Base-by-base conservation (phyloP, 306 rosid genomes). In the Trifolium fragiferum region DNA sequence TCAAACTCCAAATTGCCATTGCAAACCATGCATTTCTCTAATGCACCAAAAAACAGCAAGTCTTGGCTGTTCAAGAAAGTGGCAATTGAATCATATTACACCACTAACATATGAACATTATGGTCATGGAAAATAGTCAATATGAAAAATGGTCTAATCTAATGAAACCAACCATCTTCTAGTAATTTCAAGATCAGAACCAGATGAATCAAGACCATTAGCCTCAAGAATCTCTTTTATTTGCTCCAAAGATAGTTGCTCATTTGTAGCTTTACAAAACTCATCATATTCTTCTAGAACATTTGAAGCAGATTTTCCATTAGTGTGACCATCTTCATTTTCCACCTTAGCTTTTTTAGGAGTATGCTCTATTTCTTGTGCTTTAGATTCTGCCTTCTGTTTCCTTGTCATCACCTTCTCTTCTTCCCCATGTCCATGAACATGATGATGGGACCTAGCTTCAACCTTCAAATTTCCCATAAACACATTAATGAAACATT, bases 391-490 rank as follows among this genome's bases (percentile, higher is more conserved):
- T 19, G 93, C 96, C 75, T 91, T 91, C 71, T 88, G 97, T 83
- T 94, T 94, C 88, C 90, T 84, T 23, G 95, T 91, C 94, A 78
- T 77, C 76, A 81, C 84, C 78, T 86, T 85, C 53, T 89, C 97
- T 74, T 93, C 96, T 0, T 88, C 90, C 41, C 73, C 82, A 58
- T 82, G 69, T 44, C 81, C 82, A 55, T 85, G 95, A 15, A 14
- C 20, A 60, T 14, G 10, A 72, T 14, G 10, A 72, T 89, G 98
- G 9, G 89, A 87, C 83, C 93, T 81, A 7, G 79, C 83, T 77
- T 89, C 97, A 73, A 90, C 92, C 98, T 90, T 81, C 46, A 82
- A 53, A 64, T 10, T 37, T 25, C 20, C 43, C 70, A 59, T 7
- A 60, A 35, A 8, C 32, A 50, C 66, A 60, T 32, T 16, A 66